Base-by-base conservation (phyloP, 495 filamentous ascomycete species). In the Astrocystis sublimbata region DNA sequence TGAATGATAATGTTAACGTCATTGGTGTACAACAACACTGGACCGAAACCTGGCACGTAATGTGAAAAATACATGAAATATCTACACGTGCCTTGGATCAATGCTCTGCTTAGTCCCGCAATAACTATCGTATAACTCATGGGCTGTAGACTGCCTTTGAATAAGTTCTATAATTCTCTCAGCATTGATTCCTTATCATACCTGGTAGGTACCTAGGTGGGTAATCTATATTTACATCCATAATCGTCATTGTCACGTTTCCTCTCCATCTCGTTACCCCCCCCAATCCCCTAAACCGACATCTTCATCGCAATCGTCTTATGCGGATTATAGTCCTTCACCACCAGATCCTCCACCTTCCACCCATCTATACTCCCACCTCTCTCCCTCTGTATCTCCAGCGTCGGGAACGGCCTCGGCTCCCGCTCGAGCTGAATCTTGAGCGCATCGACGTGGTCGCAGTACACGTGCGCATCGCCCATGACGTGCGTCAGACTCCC, bases 261-360 rank as follows among this genome's bases (percentile, higher is more conserved):
- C 6, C 13, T 36, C n/a, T n/a, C 33, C 13, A 36, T 36, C 33
- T 6, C 33, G 6, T 6, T 6, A 17, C n/a, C 10, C 41, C 7
- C 23, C 40, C 30, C 13, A 13, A 15, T 49, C 40, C 49, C 51
- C n/a, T n/a, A 62, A n/a, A 98, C 92, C 68, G 89, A 92, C 94
- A 98, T 98, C 77, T 97, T 96, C 94, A 98, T 98, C 41, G 89
- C 81, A 72, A 97, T 96, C 8, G 79, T 82, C 80, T 92, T 91
- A 70, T 96, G 92, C 60, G 96, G 93, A 35, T 90, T 84, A 75
- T 98, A 98, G 24, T 90, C 92, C 69, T 88, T 84, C 4, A 98
- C 84, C 63, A 88, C 85, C 70, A 98, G 93, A 53, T 98, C 93
- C 65, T 97, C 93, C 3, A 84, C 80, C 73, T 83, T 87, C 90